Base-by-base conservation (phyloP, 495 filamentous ascomycete genomes). In the Aspergillus haitiensis region DNA sequence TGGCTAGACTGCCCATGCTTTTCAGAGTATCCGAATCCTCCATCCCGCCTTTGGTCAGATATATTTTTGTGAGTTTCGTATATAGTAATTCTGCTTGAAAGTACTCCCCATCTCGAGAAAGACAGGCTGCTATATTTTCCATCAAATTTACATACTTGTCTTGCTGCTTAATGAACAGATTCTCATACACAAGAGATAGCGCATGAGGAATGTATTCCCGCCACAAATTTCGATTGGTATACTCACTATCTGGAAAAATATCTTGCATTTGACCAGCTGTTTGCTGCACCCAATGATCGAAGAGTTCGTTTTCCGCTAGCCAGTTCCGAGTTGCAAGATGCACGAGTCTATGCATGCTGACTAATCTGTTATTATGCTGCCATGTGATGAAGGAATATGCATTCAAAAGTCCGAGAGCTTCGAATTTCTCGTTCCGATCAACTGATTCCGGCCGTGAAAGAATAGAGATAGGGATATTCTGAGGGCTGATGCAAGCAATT, bases 401-500 rank as follows among this genome's bases (percentile, higher is more conserved):
- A 9, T 46, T 52, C 36, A 34, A 35, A 52, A 52, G 27, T 36
- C 62, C 42, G 7, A 46, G 16, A 9, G 42, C 42, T n/a, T 46
- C 42, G 16, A 15, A n/a, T 46, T 15, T 15, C 42, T 15, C 12
- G 2, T 46, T 46, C 7, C 42, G 13, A 15, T 3, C 21, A 27
- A 27, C 21, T 27, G 42, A 46, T 46, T 12, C 16, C 2, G 2
- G 42, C 16, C 16, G 42, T n/a, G 42, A 67, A 49, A 70, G 56
- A 15, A 80, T 64, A 10, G 73, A 65, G n/a, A 52, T 50, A 0
- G 78, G 80, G 45, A 58, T 58, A 16, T 65, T 67, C 65, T 75
- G 72, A 7, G 70, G 70, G 48, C 80, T 70, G 6, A 82, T 46
- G 52, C 73, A 72, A 32, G 72, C 66, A 58, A 81, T 78, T 33